Evolutionary conservation across 257 asterid genomes (phyloP).

Genomic region (Orobanche coerulescens): DNA sequence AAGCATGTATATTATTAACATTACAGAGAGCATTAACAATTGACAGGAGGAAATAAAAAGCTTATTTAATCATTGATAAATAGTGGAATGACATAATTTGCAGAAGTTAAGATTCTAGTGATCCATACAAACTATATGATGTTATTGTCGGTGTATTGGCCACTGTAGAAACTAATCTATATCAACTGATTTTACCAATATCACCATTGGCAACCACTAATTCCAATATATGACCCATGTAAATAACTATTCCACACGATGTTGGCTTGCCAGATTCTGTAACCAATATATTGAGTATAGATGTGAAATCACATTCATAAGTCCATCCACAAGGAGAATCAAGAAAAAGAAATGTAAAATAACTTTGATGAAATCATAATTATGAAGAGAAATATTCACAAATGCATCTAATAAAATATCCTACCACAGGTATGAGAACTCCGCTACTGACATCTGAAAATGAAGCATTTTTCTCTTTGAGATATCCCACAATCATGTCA

Average conservation of each 20-base stretch:
- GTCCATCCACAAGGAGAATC: background rate
- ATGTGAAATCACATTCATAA: no score
- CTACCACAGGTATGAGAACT: conserved; percentile 75
- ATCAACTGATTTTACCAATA: background rate
- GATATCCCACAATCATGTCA: conserved; percentile 66
- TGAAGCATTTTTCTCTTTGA: conserved; percentile 61
- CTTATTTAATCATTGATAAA: no score
- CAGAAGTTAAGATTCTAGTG: background rate
- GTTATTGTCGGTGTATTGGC: background rate
- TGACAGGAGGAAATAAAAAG: no score
- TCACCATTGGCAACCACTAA: no score
- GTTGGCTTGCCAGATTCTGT: no score
- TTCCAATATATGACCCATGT: no score
- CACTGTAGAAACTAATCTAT: background rate
- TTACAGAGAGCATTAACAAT: no score
- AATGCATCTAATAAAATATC: conserved; percentile 15
- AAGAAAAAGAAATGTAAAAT: no score
- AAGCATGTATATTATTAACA: no score
- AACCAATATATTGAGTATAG: background rate
- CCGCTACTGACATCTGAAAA: conserved; percentile 69
- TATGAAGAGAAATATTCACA: conserved; percentile 14
- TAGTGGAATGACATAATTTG: no score
- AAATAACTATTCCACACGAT: no score
- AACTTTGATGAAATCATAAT: conserved; percentile 3
- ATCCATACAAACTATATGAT: background rate